Base-by-base conservation (phyloP, 1,139 yeast genomes). In the Blastobotrys proliferans region DNA sequence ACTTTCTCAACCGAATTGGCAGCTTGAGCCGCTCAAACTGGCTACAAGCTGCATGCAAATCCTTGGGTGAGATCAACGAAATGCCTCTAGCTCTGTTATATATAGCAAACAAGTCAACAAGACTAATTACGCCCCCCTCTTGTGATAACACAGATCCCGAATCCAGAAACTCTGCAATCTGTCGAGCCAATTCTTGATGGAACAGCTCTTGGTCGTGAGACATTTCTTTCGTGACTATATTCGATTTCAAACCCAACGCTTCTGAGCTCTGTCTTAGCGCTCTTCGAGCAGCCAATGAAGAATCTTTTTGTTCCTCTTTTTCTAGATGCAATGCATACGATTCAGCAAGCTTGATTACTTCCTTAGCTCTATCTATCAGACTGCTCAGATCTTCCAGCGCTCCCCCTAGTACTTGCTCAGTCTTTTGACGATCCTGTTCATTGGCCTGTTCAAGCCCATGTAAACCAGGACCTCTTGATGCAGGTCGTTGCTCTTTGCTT, bases 381-480 rank as follows among this genome's bases (percentile, higher is more conserved):
- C 83, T 82, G 49, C 83, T 83, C 37, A 90, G 64, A 60, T 87
- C 96, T 43, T 81, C 83, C 32, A 90, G 65, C 0, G 96, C 88
- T 26, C 76, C 73, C 28, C 78, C 75, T 42, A 88, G 67, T 0
- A 88, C 72, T 17, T 72, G 59, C 46, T 84, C 86, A 50, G 82
- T 83, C 40, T 76, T 74, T 44, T 73, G 69, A 8, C 84, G 67
- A 52, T 76, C 75, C 33, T 70, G 68, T 48, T 77, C 82, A 35
- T 81, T 79, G 9, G 73, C 64, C 40, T 70, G 70, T 51, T 87
- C 85, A 17, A 90, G 67, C 1, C 86, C 86, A 52, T 80, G 81
- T 6, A 90, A 80, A 0, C 97, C 94, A 14, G 54, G 48, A 62
- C 53, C 53, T 5, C 19, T 38, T 24, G 32, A 19, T 25, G 21